Percentiles rank a stretch among this genome's conserved stretches.
Conservation (phyloP, 495 filamentous ascomycete genomes). For the Aspergillus leporis region DNA sequence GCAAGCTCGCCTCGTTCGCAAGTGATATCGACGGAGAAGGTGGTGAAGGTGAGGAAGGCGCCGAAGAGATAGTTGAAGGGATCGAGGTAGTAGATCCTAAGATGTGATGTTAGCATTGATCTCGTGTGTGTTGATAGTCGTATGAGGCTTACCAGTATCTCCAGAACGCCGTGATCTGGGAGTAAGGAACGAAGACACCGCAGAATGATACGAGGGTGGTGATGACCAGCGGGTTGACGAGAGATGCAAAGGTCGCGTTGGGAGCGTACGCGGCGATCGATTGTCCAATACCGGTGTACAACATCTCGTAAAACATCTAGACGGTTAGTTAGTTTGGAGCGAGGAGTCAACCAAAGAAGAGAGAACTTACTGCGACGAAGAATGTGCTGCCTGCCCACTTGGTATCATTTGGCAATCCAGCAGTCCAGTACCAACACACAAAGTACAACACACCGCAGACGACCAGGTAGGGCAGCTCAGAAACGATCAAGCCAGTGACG, state of each 20-base stretch:
- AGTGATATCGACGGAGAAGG: conserved; percentile 54
- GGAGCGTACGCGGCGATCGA: conserved; percentile 62
- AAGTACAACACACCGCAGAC: conserved; percentile 54
- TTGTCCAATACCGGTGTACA: conserved; percentile 60
- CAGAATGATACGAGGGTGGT: conserved; percentile 62
- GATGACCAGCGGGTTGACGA: conserved; percentile 57
- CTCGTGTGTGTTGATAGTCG: no score
- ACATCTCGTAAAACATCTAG: conserved; percentile 55
- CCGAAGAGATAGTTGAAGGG: conserved; percentile 70
- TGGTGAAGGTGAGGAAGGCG: conserved; percentile 55
- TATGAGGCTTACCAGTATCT: no score
- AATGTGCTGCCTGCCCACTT: conserved; percentile 56
- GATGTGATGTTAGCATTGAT: no score
- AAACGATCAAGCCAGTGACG: conserved; percentile 49
- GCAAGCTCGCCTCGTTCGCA: conserved; percentile 61
- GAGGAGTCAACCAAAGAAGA: no score
- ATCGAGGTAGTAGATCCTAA: conserved; percentile 70
- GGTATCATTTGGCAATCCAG: conserved; percentile 39
- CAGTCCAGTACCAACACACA: conserved; percentile 56
- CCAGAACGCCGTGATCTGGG: conserved; percentile 58
- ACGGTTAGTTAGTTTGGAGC: no score
- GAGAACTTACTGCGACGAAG: no score
- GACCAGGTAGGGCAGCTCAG: conserved; percentile 56
- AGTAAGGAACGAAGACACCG: conserved; percentile 42
- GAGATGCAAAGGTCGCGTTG: conserved; percentile 56